phyloP scores from a whole-genome alignment of 441 rosid species.

The Pelargonium myrrhifolium region DNA sequence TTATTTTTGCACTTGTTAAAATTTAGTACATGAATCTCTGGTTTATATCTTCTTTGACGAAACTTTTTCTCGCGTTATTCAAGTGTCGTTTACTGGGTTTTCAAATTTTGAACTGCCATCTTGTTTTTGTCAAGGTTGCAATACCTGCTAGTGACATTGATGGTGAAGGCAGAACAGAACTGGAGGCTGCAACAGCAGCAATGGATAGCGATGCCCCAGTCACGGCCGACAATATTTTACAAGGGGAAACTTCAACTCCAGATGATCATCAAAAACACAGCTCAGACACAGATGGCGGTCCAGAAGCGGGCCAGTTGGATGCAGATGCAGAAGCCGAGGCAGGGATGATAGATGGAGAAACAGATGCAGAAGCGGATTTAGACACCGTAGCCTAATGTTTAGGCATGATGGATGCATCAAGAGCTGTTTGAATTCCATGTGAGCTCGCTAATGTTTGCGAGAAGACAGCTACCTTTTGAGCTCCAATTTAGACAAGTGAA shows the following conservation, averaged over 20 bases:
- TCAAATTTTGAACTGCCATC: neutral
- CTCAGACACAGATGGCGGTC: constrained; percentile 62
- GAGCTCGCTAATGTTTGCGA: too few relatives aligned
- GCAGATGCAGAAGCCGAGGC: constrained; percentile 49
- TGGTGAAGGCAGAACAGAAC: constrained; percentile 58
- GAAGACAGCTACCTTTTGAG: too few relatives aligned
- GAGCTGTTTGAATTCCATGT: too few relatives aligned
- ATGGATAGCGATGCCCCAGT: constrained; percentile 55
- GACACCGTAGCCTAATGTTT: constrained; percentile 15
- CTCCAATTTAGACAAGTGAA: too few relatives aligned
- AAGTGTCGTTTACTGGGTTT: neutral
- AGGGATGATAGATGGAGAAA: constrained; percentile 52
- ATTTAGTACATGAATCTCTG: neutral
- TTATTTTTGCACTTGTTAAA: too few relatives aligned
- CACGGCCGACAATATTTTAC: constrained; percentile 26
- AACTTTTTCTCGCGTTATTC: neutral
- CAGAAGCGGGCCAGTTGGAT: constrained; percentile 71
- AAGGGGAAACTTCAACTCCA: constrained; percentile 48
- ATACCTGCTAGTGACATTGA: constrained; percentile 57
- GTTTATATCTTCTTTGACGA: too few relatives aligned
- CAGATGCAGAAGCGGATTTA: constrained; percentile 63
- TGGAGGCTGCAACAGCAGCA: constrained; percentile 38
- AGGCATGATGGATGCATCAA: neutral
- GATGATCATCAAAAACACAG: constrained; percentile 72
- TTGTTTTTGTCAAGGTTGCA: constrained; percentile 30